Base-by-base conservation (phyloP, 345 rosid genomes). In the Hibiscus trionum region DNA sequence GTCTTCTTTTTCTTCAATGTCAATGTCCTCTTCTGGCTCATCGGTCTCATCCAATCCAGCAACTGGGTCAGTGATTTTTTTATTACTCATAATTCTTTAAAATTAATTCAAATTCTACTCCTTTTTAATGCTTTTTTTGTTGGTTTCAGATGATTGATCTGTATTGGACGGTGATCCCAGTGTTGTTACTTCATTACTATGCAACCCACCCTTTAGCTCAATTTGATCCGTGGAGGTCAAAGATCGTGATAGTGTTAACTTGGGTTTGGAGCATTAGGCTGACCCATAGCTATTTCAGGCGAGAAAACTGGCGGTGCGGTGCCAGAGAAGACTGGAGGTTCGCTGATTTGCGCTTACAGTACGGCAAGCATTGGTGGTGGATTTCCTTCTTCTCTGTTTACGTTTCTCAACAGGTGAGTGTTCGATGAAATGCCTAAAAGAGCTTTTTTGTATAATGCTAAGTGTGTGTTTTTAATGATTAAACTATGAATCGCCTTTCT, bases 321-420 rank as follows among this genome's bases (percentile, higher is more conserved):
- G 96, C 92, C 61, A 83, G 97, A 73, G 99, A 95, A 60, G 99
- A 95, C 76, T 95, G 99, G 99, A 80, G 99, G 61, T 95, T 95
- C 83, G 80, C 78, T 26, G 97, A 95, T 71, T 81, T 95, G 89
- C 76, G 96, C 24, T 75, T 77, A 19, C 92, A 92, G 75, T 92
- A 91, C 44, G 99, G 97, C 39, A 88, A 83, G 49, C 85, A 85
- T 31, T 95, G 98, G 98, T 90, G 96, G 92, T 94, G 97, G 97
- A 75, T 90, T 56, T 94, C 97, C 46, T 94, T 94, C 81, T 92
- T 95, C 74, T 80, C 96, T 15, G 90, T 95, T 42, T 95, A 90
- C 60, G 62, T 83, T 66, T 84, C 97, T n/a, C 97, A 95, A 66
- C 99, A 95, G 99, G 99, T 90, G 77, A 24, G 1, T 37, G 42